phyloP scores from a whole-genome alignment of 495 filamentous ascomycete species.

The Aspergillus wentii region DNA sequence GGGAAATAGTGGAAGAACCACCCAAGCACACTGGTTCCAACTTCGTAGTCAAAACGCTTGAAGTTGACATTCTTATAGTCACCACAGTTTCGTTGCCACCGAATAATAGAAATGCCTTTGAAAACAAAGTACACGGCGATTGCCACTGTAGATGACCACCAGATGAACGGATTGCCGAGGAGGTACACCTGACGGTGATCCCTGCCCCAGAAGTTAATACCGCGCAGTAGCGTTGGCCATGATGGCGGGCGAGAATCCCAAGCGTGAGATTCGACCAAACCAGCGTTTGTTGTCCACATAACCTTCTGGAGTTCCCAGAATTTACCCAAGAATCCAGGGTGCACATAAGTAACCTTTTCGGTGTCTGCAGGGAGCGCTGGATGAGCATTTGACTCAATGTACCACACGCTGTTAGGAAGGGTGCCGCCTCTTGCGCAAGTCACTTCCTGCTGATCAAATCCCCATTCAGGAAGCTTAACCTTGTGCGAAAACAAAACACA shows the following conservation, averaged over 20 bases:
- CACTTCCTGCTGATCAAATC: conserved; percentile 94
- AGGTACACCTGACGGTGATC: conserved; percentile 93
- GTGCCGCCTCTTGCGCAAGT: conserved; percentile 93
- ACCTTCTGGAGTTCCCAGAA: conserved; percentile 99
- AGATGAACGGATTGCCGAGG: conserved; percentile 91
- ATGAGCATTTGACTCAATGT: conserved; percentile 85
- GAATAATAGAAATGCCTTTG: conserved; percentile 81
- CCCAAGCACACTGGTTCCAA: conserved; percentile 82
- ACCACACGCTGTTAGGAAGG: conserved; percentile 95
- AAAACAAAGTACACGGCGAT: conserved; percentile 73
- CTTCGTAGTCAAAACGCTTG: conserved; percentile 96
- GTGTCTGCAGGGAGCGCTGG: conserved; percentile 65
- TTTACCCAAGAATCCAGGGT: conserved; percentile 95
- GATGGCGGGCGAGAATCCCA: conserved; percentile 95
- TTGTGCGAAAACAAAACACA: conserved; percentile 97
- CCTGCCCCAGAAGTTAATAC: conserved; percentile 99
- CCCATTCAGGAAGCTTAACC: conserved; percentile 97
- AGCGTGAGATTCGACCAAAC: conserved; percentile 90
- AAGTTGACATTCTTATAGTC: conserved; percentile 79
- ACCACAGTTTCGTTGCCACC: conserved; percentile 87
- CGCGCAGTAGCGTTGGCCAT: conserved; percentile 89
- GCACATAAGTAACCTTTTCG: conserved; percentile 91
- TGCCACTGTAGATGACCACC: conserved; percentile 86
- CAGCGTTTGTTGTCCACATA: conserved; percentile 98
- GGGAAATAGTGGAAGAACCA: conserved; percentile 98